Evolutionary conservation across 2,329 filamentous ascomycete species (phyloP).

Genomic region (Ophiostoma perfectum): DNA sequence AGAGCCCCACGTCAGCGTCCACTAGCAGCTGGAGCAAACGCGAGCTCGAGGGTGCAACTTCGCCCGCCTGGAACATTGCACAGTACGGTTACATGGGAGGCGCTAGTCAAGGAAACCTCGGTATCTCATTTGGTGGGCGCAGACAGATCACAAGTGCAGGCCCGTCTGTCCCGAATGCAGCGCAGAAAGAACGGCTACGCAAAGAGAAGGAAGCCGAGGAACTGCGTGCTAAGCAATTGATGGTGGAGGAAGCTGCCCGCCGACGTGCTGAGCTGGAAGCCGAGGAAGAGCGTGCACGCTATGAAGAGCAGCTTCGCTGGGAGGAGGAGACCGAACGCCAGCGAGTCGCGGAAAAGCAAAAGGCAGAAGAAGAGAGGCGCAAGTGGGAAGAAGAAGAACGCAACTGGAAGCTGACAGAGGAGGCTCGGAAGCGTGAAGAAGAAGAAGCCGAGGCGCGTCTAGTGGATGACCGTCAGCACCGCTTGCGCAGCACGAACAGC

Average conservation of each 20-base stretch:
- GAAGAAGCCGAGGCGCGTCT: slow-evolving; percentile 63
- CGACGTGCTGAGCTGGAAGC: slow-evolving; percentile 44
- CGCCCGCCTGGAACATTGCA: slow-evolving; percentile 95
- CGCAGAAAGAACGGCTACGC: slow-evolving; percentile 72
- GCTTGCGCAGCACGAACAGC: slow-evolving; percentile 47
- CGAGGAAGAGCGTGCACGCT: slow-evolving; percentile 57
- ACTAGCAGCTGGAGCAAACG: slow-evolving; percentile 89
- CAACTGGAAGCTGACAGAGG: slow-evolving; percentile 65
- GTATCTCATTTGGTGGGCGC: slow-evolving; percentile 84
- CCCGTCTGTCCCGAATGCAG: slow-evolving; percentile 72
- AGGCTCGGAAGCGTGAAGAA: slow-evolving; percentile 64
- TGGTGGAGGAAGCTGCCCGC: slow-evolving; percentile 44
- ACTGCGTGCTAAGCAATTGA: slow-evolving; percentile 52
- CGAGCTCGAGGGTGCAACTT: slow-evolving; percentile 71
- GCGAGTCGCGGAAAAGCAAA: slow-evolving; percentile 55
- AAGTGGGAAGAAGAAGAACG: slow-evolving; percentile 62
- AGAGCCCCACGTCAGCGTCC: slow-evolving; percentile 49
- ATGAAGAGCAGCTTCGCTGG: slow-evolving; percentile 62
- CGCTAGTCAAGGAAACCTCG: slow-evolving; percentile 90
- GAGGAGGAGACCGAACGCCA: slow-evolving; percentile 58
- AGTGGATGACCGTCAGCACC: slow-evolving; percentile 59
- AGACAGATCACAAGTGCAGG: slow-evolving; percentile 84
- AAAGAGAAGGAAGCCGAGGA: slow-evolving; percentile 54
- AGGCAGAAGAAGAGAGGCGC: slow-evolving; percentile 54
- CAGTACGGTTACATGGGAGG: slow-evolving; percentile 99